These are phyloP conservation scores for Luvunga scandens DNA, from an alignment of 345 rosid species.

Conservation along the genomic window DNA sequence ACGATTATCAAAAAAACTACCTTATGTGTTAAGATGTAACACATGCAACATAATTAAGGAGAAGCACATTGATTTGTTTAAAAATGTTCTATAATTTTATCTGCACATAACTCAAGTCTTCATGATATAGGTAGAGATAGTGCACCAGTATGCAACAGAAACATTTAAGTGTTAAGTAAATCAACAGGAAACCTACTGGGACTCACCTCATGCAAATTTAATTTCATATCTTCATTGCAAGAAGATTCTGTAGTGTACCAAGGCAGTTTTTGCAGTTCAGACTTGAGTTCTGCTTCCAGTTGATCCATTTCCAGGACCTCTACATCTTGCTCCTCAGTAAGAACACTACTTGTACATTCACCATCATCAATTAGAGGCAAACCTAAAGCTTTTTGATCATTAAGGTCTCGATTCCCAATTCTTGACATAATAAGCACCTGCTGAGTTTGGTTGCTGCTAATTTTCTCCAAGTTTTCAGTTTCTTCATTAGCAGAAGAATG, in stretches of 20 bases:
- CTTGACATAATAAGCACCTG: constrained; percentile 21
- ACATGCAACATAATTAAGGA: not conserved
- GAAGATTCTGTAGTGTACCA: constrained; percentile 23
- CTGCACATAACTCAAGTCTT: not conserved
- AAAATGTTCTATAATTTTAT: not conserved
- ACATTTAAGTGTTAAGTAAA: not conserved
- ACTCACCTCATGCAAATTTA: constrained; percentile 43
- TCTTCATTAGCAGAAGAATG: constrained; percentile 20
- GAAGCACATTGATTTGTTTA: not conserved
- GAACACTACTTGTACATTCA: constrained; percentile 72
- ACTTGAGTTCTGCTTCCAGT: constrained; percentile 77
- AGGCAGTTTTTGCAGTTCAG: constrained; percentile 76
- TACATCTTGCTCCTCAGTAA: constrained; percentile 69
- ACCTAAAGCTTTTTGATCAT: constrained; percentile 23
- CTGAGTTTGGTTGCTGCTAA: constrained; percentile 18
- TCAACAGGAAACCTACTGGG: not conserved
- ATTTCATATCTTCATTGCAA: constrained; percentile 11
- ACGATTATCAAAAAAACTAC: not conserved
- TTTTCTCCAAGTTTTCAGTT: constrained; percentile 23
- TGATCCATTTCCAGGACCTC: constrained; percentile 61
- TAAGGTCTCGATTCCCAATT: constrained; percentile 22
- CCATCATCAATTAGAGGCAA: constrained; percentile 38
- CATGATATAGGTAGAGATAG: not conserved
- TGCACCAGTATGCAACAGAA: not conserved
- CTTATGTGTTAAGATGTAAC: not conserved